Evolutionary conservation across 305 asterid species (phyloP), one percentile per base, ranked within the genome.

Genomic region (Ilex paraguariensis): DNA sequence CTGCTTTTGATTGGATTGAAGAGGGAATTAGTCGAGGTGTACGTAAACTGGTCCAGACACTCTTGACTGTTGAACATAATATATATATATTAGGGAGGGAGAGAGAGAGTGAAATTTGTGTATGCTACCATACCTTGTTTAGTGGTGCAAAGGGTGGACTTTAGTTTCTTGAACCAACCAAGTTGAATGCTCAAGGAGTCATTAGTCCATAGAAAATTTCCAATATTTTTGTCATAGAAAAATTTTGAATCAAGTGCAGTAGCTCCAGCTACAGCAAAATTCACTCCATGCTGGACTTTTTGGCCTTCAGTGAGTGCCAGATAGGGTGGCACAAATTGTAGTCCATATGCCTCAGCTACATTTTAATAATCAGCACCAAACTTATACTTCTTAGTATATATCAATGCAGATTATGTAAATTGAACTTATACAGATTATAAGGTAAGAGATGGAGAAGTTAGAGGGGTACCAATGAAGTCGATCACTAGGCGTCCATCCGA

Each of bases 231-330:
- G 36, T 80, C 85, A 48, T 83, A 80, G 66, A 87, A 85, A 75
- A 85, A 77, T 56, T 82, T 71, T 2, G 95, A 40, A 59, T 86
- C 88, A 1, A 87, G 44, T 42, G 95, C 95, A n/a, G 97, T 90
- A n/a, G 97, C 94, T 54, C 97, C 97, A 21, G 95, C 92, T 0
- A 82, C 87, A 0, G 97, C 97, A 62, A 90, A 90, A 58, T 90
- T 90, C 52, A 83, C 87, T 32, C 95, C 97, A 44, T 83, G 85
- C 16, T 65, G 71, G 10, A 60, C 21, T 45, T 85, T 82, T 11
- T 60, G 73, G 9, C 73, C 83, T 46, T 73, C 66, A 5, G 54
- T 68, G 5, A 72, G 63, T 13, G 76, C 80, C 56, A 87, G 73
- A 70, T 90, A 90, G 0, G 95, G 97, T 8, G 82, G 79, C 61